These are phyloP conservation scores for Globisporangium cystogenes DNA, from an alignment of 352 stramenopile species.

Conservation along the genomic window DNA sequence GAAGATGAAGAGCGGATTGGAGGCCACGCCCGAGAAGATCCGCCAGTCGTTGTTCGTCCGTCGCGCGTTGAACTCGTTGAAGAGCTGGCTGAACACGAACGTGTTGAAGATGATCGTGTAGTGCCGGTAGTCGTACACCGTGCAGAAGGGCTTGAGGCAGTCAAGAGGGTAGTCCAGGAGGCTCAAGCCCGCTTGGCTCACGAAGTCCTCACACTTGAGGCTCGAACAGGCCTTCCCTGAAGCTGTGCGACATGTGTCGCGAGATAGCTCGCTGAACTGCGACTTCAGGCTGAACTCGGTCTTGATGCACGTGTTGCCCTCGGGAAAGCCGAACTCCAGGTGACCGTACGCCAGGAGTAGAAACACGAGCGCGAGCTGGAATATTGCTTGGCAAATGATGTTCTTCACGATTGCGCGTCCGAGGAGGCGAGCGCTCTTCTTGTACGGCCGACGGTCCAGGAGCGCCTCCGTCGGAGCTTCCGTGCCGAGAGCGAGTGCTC, in stretches of 20 bases:
- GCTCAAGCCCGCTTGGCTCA: constrained; percentile 19
- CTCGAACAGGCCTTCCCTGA: constrained; percentile 39
- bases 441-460: constrained; percentile 64
- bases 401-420: constrained; percentile 72
- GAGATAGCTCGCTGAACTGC: constrained; percentile 28
- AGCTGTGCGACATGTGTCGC: constrained; percentile 38
- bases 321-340: constrained; percentile 46
- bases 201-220: constrained; percentile 60
- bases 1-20: constrained; percentile 91
- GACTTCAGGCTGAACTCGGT: constrained; percentile 46
- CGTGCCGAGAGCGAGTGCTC: constrained; percentile 61
- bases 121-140: constrained; percentile 84
- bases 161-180: constrained; percentile 36
- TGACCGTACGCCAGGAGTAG: constrained; percentile 61
- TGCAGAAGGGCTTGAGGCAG: constrained; percentile 45
- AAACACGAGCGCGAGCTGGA: constrained; percentile 85
- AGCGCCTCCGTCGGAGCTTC: constrained; percentile 61
- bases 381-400: constrained; percentile 57
- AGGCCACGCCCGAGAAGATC: constrained; percentile 89
- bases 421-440: constrained; percentile 53
- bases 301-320: constrained; percentile 49
- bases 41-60: constrained; percentile 94
- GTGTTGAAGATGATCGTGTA: constrained; percentile 98
- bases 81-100: constrained; percentile 97
- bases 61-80: constrained; percentile 83